Evolutionary conservation across 1,139 yeast genomes (phyloP).

Genomic region (Pichia sp.): DNA sequence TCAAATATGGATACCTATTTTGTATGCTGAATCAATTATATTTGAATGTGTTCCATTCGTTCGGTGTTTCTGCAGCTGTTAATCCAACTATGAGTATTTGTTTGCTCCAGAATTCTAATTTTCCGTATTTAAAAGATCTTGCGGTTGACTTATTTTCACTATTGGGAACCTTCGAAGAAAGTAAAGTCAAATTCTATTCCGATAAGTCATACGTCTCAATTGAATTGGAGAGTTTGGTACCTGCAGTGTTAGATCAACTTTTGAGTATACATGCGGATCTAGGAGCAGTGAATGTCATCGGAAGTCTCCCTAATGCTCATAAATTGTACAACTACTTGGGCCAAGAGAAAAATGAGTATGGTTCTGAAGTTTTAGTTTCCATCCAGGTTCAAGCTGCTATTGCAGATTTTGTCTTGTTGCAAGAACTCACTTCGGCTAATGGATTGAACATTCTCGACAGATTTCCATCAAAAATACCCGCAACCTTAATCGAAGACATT

Average conservation of each 20-base stretch:
- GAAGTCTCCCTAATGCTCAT: slow-evolving; percentile 24
- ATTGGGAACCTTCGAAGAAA: slow-evolving; percentile 18
- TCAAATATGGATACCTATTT: slow-evolving; percentile 34
- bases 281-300: slow-evolving; percentile 21
- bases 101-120: slow-evolving; percentile 26
- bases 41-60: slow-evolving; percentile 24
- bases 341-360: slow-evolving; percentile 21
- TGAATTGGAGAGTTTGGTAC: slow-evolving; percentile 23
- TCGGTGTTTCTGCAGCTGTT: slow-evolving; percentile 24
- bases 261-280: slow-evolving; percentile 24
- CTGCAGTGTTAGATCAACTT: slow-evolving; percentile 24
- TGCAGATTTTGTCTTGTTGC: slow-evolving; percentile 38
- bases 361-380: slow-evolving; percentile 33
- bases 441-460: slow-evolving; percentile 22
- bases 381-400: slow-evolving; percentile 42
- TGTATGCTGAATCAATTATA: slow-evolving; percentile 33
- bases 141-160: slow-evolving; percentile 22
- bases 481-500: slow-evolving; percentile 37
- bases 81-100: slow-evolving; percentile 29
- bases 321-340: slow-evolving; percentile 24
- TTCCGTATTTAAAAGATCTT: slow-evolving; percentile 20
- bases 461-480: slow-evolving; percentile 30
- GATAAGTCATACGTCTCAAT: slow-evolving; percentile 25
- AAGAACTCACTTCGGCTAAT: slow-evolving; percentile 32
- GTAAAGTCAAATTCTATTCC: slow-evolving; percentile 18